Base-by-base conservation (phyloP, 805 yeast genomes). In the Phaffomyces antillensis region DNA sequence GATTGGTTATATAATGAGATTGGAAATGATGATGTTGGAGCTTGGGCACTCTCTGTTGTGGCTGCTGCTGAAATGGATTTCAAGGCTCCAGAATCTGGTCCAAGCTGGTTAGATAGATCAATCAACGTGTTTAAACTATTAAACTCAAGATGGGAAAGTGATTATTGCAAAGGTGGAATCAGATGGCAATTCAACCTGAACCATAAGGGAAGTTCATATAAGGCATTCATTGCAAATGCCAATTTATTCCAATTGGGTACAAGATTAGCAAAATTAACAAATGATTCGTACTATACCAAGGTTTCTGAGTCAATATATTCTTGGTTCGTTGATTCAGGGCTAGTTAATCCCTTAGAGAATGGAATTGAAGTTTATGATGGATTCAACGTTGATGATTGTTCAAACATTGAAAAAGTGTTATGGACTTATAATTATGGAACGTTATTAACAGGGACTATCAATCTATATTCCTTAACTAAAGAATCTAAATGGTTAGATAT, bases 381-480 rank as follows among this genome's bases (percentile, higher is more conserved):
- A 50, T 83, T 81, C 15, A 63, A 68, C 44, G 69, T 75, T 37
- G 73, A 61, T 16, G 78, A 84, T 65, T 91, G 98, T 66, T 57
- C 85, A 1, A 61, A 67, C 38, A 60, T 76, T 44, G 70, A 80
- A 31, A 63, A 68, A 41, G 76, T 70, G 34, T 79, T 81, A 59
- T 87, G 95, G 95, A 72, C 89, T n/a, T 87, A 87, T 63, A 87
- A 86, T 63, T 84, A 81, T 50, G 96, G 91, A 2, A 70, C 84
- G 42, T 63, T 83, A 66, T 56, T 86, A 55, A 72, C 83, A 7
- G 96, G 96, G 5, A 69, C 81, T 52, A 93, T 95, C 2, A 82
- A 74, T 58, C 61, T 87, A 62, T 85, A 80, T 64, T 76, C 82
- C 58, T 70, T 72, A 55, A 87, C 95, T 4, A 70, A 67, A 40